These are phyloP conservation scores for Cymodocea nodosa DNA, from an alignment of 116 monocot species.

Conservation along the genomic window DNA sequence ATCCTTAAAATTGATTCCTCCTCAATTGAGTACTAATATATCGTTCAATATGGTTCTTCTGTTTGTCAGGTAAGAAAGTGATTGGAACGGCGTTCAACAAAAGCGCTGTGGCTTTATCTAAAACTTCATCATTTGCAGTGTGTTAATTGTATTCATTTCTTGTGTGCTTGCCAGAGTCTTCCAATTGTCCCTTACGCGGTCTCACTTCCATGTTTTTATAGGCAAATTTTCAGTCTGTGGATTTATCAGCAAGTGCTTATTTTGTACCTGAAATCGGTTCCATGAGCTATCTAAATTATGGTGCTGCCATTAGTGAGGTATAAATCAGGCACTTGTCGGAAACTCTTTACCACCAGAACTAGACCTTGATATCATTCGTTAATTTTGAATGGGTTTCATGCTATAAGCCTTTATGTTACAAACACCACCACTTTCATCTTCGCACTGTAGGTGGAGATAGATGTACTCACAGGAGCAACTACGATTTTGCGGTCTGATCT, in stretches of 20 bases:
- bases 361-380: neutral
- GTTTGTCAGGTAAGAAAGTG: too few relatives aligned
- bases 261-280: constrained; percentile 40
- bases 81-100: too few relatives aligned
- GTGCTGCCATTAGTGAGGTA: constrained; percentile 89
- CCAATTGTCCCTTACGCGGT: neutral
- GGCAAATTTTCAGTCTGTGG: constrained; percentile 39
- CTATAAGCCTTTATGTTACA: too few relatives aligned
- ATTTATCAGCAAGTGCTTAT: constrained; percentile 53
- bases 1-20: neutral
- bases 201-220: constrained; percentile 9
- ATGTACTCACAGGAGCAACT: constrained; percentile 75
- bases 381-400: too few relatives aligned
- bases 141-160: neutral
- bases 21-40: neutral
- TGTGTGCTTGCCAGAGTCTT: neutral
- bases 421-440: neutral
- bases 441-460: constrained; percentile 67
- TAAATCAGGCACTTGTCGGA: neutral
- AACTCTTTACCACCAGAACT: neutral
- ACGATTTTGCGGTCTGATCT: constrained; percentile 63
- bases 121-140: neutral
- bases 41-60: too few relatives aligned
- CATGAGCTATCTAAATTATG: constrained; percentile 52
- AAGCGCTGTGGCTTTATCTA: too few relatives aligned